Base-by-base conservation (phyloP, 2,329 filamentous ascomycete species). In the Stagonosporopsis cucurbitacearum region DNA sequence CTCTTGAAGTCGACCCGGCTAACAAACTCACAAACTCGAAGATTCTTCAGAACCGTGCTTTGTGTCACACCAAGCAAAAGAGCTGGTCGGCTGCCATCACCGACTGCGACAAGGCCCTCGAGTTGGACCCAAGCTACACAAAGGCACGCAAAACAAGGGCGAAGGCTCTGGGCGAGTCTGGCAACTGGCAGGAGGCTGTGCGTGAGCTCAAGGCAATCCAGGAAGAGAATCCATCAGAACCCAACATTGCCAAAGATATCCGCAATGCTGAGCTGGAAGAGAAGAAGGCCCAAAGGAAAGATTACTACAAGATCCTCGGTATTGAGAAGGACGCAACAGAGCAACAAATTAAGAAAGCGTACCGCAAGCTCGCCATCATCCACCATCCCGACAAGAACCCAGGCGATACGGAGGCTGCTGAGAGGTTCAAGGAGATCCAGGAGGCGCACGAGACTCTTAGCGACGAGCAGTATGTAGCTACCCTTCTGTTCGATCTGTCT, bases 371-470 rank as follows among this genome's bases (percentile, higher is more conserved):
- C 72, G 95, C 95, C 53, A 94, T 99, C 66, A 83, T 93, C 63
- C 90, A 96, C 74, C 95, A 99, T 76, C 95, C 95, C 2, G 95
- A 99, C 80, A 99, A 99, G 86, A 99, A 98, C 79, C 91, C 89
- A 1, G 91, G 89, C 60, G 91, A 97, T 68, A 84, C 87, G 55
- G 83, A 86, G 47, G 95, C 95, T 59, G 94, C 92, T 69, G 89
- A 91, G 67, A 88, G 91, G 71, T 99, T 99, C 85, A 98, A 99
- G 85, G 95, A 99, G 74, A 90, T 97, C 74, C 91, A 92, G 69
- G 95, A 99, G 81, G 94, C 94, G 36, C 96, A 99, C 75, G 95
- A 99, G 79, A 96, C 89, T 45, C 80, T 99, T 78, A 96, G 91
- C 72, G 95, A 99, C 78, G 82, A 92, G 80, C 88, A 96, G 88